Evolutionary conservation across 306 rosid genomes (phyloP).

Genomic region (Arachis stenosperma): DNA sequence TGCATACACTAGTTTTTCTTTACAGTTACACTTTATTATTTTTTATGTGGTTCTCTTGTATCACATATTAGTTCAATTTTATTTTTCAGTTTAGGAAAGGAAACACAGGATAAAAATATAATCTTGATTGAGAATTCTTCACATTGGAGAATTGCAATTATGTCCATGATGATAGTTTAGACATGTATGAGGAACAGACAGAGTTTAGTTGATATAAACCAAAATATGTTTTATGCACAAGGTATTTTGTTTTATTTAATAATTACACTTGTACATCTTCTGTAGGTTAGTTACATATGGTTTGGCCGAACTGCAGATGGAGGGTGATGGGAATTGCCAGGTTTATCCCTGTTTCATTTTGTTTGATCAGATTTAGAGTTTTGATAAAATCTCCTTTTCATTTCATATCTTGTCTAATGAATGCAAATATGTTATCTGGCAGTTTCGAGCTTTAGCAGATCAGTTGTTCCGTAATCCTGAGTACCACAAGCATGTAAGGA

Average conservation of each 20-base stretch:
- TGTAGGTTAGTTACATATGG: slow-evolving; percentile 84
- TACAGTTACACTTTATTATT: slow-evolving; percentile 24
- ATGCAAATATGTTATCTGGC: slow-evolving; percentile 43
- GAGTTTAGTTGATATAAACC: too few species aligned
- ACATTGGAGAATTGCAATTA: neutral
- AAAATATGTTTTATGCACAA: too few species aligned
- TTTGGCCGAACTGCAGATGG: slow-evolving; percentile 85
- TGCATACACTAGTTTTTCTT: slow-evolving; percentile 33
- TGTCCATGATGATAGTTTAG: neutral
- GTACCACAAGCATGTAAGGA: slow-evolving; percentile 92
- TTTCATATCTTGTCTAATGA: slow-evolving; percentile 32
- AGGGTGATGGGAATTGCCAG: slow-evolving; percentile 99
- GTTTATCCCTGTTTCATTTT: slow-evolving; percentile 45
- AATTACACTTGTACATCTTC: slow-evolving; percentile 28
- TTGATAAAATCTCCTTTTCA: slow-evolving; percentile 4
- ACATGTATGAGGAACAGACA: neutral
- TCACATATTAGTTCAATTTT: slow-evolving; percentile 6
- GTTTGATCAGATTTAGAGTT: slow-evolving; percentile 28
- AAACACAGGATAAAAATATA: neutral
- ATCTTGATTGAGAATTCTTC: slow-evolving; percentile 24
- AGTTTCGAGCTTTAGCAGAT: slow-evolving; percentile 99
- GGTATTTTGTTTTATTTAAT: neutral
- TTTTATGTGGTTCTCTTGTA: neutral
- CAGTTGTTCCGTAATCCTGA: slow-evolving; percentile 84
- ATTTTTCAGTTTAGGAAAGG: slow-evolving; percentile 7